Evolutionary conservation across 257 asterid genomes (phyloP).

Genomic region (Eucommia ulmoides): DNA sequence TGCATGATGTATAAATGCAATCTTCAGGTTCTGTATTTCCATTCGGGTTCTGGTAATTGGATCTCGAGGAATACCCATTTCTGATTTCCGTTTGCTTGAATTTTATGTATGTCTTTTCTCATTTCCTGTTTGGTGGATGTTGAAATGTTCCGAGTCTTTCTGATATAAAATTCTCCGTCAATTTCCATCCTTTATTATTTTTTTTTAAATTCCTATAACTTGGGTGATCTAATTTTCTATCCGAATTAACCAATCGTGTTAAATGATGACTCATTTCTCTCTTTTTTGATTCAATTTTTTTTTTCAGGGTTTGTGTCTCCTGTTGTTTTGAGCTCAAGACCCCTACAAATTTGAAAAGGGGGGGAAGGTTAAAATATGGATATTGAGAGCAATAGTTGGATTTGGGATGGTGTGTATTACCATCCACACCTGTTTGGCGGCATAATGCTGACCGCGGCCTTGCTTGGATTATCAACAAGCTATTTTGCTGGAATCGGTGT

Average conservation of each 20-base stretch:
- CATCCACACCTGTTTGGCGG: conserved; percentile 81
- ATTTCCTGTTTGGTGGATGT: too few relatives aligned
- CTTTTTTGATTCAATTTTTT: conserved; percentile 5
- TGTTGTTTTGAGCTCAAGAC: conserved; percentile 21
- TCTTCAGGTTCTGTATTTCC: too few relatives aligned
- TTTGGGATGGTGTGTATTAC: conserved; percentile 69
- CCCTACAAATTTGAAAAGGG: conserved; percentile 13
- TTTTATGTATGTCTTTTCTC: too few relatives aligned
- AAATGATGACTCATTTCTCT: not conserved
- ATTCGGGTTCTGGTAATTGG: too few relatives aligned
- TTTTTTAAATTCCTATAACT: too few relatives aligned
- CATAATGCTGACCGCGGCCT: conserved; percentile 82
- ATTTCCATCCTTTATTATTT: too few relatives aligned
- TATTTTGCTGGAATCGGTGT: conserved; percentile 60
- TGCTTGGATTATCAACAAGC: conserved; percentile 77
- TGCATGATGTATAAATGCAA: too few relatives aligned
- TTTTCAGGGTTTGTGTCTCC: conserved; percentile 81
- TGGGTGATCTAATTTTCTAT: too few relatives aligned
- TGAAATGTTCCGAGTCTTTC: too few relatives aligned
- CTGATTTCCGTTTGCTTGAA: too few relatives aligned
- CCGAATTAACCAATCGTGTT: not conserved
- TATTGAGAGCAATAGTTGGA: conserved; percentile 60
- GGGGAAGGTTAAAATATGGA: conserved; percentile 45
- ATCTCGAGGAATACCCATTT: too few relatives aligned
- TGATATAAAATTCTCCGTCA: too few relatives aligned